Base-by-base conservation (phyloP, 345 rosid species). In the Lumnitzera littorea region DNA sequence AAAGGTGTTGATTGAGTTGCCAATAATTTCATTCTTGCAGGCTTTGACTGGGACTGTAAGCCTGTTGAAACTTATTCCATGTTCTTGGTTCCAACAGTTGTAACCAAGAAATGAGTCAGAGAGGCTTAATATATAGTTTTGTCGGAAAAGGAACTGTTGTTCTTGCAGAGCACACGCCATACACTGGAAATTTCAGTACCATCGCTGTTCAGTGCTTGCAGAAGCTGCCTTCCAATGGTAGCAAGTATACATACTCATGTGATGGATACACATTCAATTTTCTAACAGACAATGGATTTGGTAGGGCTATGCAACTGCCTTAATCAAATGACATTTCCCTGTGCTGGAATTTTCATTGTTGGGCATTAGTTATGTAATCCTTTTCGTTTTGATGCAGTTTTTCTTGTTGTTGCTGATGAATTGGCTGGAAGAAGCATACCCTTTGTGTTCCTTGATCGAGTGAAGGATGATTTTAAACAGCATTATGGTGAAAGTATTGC, bases 371-470 rank as follows among this genome's bases (percentile, higher is more conserved):
- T 36, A 36, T 36, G 43, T 36, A 36, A 36, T 36, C 43, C 43
- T 36, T 36, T 36, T 36, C 10, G 7, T 36, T 5, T 60, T 8
- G 24, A 11, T 84, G 64, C 82, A 95, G 99, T 91, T 63, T 95
- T 88, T 76, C 99, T 91, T 58, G 89, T 83, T 64, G 97, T 95
- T 66, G 97, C 95, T 4, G 99, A 91, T 82, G 99, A 95, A 74
- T 74, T 91, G 3, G 69, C 67, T 4, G 97, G 97, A 49, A 82
- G 95, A 80, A 76, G 82, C 76, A 77, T 95, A 61, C 97, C 97
- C 17, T 91, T 84, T 14, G 88, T 91, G 47, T 95, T 91, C 58
- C 96, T 95, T 46, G 99, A 95, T 53, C 80, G 95, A 50, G 99
- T 91, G 53, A 89, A 84, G 73, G 91, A 92, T 46, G 98, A 89